Percentiles rank a stretch among this genome's conserved stretches.
phyloP scores from a whole-genome alignment of 2,329 filamentous ascomycete species.

The Aschersonia sp. region DNA sequence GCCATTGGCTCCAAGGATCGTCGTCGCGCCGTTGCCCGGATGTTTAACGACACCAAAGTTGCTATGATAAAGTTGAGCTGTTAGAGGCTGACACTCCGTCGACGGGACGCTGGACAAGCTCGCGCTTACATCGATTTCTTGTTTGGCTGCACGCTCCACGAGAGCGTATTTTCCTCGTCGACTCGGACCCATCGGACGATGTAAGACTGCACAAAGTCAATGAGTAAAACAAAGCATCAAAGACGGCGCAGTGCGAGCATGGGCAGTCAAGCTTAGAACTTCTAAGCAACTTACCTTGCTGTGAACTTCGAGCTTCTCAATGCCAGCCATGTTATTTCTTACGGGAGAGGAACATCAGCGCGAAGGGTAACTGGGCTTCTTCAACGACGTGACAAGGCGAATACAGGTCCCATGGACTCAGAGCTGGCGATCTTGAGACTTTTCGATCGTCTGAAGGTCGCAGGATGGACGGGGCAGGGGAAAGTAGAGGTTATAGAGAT shows the following conservation, averaged over 20 bases:
- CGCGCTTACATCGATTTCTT: conserved; percentile 73
- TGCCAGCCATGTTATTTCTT: conserved; percentile 57
- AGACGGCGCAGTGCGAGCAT: neutral
- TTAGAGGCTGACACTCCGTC: neutral
- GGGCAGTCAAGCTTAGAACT: neutral
- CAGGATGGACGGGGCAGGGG: no score
- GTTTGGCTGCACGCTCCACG: conserved; percentile 94
- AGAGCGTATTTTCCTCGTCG: conserved; percentile 79
- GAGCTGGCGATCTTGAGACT: no score
- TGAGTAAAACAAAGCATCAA: neutral
- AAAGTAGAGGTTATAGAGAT: no score
- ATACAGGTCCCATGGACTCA: no score
- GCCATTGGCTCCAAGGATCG: conserved; percentile 24
- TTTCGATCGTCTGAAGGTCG: no score
- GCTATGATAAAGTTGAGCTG: conserved; percentile 20
- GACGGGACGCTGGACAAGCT: no score
- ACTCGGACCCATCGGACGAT: conserved; percentile 96
- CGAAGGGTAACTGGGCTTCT: neutral
- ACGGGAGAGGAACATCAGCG: neutral
- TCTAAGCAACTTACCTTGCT: conserved; percentile 55
- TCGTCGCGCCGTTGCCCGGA: conserved; percentile 55
- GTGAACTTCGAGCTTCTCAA: conserved; percentile 94
- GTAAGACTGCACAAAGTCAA: conserved; percentile 58
- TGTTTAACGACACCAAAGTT: conserved; percentile 99
- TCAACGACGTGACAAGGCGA: no score